Conservation (phyloP, 1,284 basidiomycete genomes). For the Trichosporon coremiiforme region DNA sequence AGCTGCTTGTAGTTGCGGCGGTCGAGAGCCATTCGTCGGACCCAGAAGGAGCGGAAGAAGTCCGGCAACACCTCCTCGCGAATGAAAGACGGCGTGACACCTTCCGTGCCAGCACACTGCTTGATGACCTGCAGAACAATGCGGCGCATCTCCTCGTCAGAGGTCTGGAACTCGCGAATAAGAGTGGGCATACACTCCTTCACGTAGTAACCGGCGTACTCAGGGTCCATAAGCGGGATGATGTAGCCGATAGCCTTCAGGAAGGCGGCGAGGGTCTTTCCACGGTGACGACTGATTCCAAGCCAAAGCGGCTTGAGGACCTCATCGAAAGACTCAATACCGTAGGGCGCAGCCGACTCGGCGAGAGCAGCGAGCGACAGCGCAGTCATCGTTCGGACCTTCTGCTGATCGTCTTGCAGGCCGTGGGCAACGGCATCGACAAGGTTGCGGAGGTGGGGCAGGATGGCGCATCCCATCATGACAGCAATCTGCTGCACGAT, state of each 20-base stretch:
- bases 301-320: constrained; percentile 98
- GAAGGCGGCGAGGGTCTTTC: constrained; percentile 97
- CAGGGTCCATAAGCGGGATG: constrained; percentile 98
- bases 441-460: constrained; percentile 93
- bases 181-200: constrained; percentile 97
- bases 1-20: constrained; percentile 94
- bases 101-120: constrained; percentile 97
- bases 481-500: constrained; percentile 99
- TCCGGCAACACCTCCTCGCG: constrained; percentile 98
- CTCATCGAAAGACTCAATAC: constrained; percentile 98
- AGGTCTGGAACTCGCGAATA: constrained; percentile 98
- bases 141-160: constrained; percentile 99
- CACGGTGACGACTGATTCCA: constrained; percentile 95
- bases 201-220: constrained; percentile 97
- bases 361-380: constrained; percentile 93
- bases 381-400: constrained; percentile 98
- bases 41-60: constrained; percentile 99
- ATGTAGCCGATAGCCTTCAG: constrained; percentile 99
- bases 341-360: constrained; percentile 96
- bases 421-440: constrained; percentile 97
- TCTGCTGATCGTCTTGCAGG: constrained; percentile 96
- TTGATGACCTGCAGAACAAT: constrained; percentile 99
- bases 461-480: constrained; percentile 99
- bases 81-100: constrained; percentile 89
- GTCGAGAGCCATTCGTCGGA: constrained; percentile 95